phyloP scores from a whole-genome alignment of 164 flowering plant species.

The Pachysandra terminalis region DNA sequence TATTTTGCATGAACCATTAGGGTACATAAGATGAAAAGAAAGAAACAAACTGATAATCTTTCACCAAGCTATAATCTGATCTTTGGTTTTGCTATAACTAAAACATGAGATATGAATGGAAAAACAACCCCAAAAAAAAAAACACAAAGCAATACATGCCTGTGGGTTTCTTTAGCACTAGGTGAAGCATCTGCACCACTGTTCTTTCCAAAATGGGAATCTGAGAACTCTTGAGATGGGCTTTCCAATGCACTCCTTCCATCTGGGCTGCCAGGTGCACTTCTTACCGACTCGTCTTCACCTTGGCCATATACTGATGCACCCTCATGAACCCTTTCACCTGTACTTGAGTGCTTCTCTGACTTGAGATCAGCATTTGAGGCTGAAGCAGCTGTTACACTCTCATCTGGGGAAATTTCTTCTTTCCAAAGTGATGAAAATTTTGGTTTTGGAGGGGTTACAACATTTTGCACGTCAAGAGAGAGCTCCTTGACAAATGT shows the following conservation, averaged over 20 bases:
- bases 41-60: background rate
- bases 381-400: conserved; percentile 23
- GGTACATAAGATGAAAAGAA: background rate
- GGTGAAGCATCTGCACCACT: conserved; percentile 48
- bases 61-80: background rate
- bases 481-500: conserved; percentile 82
- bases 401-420: conserved; percentile 27
- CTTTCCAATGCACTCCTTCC: conserved; percentile 38
- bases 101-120: background rate
- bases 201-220: conserved; percentile 36
- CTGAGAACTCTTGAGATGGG: conserved; percentile 43
- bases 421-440: conserved; percentile 31
- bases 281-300: conserved; percentile 50
- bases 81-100: background rate
- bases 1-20: background rate
- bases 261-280: conserved; percentile 53
- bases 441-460: conserved; percentile 71
- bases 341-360: conserved; percentile 36
- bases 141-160: conserved; percentile 30
- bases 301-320: conserved; percentile 36
- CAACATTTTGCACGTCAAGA: conserved; percentile 74
- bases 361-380: conserved; percentile 39
- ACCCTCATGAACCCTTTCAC: conserved; percentile 34
- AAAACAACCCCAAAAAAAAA: background rate
- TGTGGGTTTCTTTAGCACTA: conserved; percentile 43